Conservation (phyloP, 305 asterid species). For the Fraxinus floribunda region DNA sequence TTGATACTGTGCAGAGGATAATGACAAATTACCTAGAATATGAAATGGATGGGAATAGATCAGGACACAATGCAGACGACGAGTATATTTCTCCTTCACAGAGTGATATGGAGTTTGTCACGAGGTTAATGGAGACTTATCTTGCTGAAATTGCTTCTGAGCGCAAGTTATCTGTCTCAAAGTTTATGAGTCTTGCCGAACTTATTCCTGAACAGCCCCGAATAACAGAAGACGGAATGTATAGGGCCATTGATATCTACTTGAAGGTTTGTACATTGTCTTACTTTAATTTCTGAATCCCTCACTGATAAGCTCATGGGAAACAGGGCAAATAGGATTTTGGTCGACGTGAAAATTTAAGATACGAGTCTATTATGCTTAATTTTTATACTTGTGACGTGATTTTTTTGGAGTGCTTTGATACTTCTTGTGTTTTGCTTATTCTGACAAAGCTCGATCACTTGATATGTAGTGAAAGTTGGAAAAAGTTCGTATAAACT, state of each 20-base stretch:
- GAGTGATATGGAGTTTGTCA: slow-evolving; percentile 57
- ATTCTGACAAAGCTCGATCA: neutral
- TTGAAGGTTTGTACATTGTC: slow-evolving; percentile 57
- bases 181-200: slow-evolving; percentile 61
- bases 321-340: neutral
- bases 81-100: slow-evolving; percentile 38
- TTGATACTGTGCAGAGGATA: slow-evolving; percentile 72
- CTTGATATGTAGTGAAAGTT: neutral
- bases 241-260: slow-evolving; percentile 84
- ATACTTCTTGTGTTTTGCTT: neutral
- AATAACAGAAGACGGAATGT: slow-evolving; percentile 81
- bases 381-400: neutral
- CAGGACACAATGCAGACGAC: slow-evolving; percentile 31
- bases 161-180: slow-evolving; percentile 56
- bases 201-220: slow-evolving; percentile 75
- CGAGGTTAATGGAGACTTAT: slow-evolving; percentile 75
- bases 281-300: neutral
- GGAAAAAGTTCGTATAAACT: neutral
- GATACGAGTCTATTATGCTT: neutral
- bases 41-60: slow-evolving; percentile 43
- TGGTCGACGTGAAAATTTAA: neutral
- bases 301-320: neutral
- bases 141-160: slow-evolving; percentile 83
- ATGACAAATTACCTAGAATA: slow-evolving; percentile 53
- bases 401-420: neutral